Evolutionary conservation across 2,329 filamentous ascomycete species (phyloP), one percentile per base, ranked within the genome.

Genomic region (Aspergillus sp.): DNA sequence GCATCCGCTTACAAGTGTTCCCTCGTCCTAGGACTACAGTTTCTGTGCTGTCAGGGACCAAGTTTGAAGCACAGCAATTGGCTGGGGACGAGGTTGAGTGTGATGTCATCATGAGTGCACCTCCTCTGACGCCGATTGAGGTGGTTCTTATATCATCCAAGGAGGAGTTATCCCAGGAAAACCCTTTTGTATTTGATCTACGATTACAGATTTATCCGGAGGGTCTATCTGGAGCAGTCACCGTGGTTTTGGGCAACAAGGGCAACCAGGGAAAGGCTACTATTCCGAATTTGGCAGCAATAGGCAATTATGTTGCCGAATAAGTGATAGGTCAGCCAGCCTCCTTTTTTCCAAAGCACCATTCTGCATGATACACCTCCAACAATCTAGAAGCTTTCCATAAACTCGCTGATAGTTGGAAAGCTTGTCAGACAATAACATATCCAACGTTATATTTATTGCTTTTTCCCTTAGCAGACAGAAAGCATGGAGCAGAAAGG

Each of bases 101-200:
- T 50, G 47, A 50, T 50, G 47, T 50, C 20, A 50, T 50, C 26
- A 50, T 50, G 47, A 50, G 47, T 50, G 47, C 47, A 50, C 49
- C 49, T 50, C 49, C 49, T 50, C 49, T 50, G 49, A 24, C 49
- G 49, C 49, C 49, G 20, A 14, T 50, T 29, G 49, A 50, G 18
- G 49, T 50, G 49, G 29, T 50, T 29, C 49, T 50, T 14, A 24
- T 50, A 50, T 50, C 49, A 29, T 50, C 49, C 49, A 50, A 50
- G 22, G 29, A 50, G 49, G 6, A 20, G 49, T 50, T 50, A 50
- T 50, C 49, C 1, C 49, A 50, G 29, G 49, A 50, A 22, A 50
- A 50, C 14, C 49, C 6, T 22, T 31, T 50, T 24, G 49, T 50
- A 10, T 50, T 50, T 50, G 49, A 50, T 29, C 49, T 50, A 50